Evolutionary conservation across 1,284 basidiomycete genomes (phyloP).

Genomic region (Flammula alnicola): DNA sequence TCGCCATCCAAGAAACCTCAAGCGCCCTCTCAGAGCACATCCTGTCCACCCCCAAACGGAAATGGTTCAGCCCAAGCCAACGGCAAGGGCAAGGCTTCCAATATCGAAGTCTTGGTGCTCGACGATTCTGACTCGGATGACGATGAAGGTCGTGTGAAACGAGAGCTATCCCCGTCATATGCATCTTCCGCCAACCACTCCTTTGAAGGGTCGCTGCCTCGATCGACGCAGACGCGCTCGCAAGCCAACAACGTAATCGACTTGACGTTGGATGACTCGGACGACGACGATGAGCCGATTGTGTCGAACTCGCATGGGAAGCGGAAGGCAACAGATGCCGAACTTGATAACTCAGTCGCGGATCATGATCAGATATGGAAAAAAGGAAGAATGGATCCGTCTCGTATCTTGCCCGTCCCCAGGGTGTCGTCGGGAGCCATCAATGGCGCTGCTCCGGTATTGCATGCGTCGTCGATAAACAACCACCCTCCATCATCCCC

Average conservation of each 20-base stretch:
- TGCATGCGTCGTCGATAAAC: constrained; percentile 19
- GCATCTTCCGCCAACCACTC: constrained; percentile 44
- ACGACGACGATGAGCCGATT: constrained; percentile 58
- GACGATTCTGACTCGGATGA: constrained; percentile 80
- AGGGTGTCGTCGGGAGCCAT: constrained; percentile 9
- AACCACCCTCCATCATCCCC: constrained; percentile 21
- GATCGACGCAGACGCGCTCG: constrained; percentile 29
- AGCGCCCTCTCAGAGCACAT: constrained; percentile 26
- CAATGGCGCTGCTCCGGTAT: constrained; percentile 17
- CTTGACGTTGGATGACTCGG: constrained; percentile 72
- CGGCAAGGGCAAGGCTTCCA: constrained; percentile 48
- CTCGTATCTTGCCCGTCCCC: constrained; percentile 26
- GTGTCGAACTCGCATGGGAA: constrained; percentile 43
- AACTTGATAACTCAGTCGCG: constrained; percentile 51
- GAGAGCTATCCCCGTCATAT: constrained; percentile 68
- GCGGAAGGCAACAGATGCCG: constrained; percentile 59
- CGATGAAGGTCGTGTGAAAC: constrained; percentile 73
- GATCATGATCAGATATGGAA: constrained; percentile 75
- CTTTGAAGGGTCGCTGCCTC: constrained; percentile 32
- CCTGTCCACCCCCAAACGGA: constrained; percentile 38
- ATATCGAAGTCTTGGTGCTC: constrained; percentile 71
- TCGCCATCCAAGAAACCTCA: constrained; percentile 31
- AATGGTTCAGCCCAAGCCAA: constrained; percentile 37
- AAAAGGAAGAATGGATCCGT: constrained; percentile 59
- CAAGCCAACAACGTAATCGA: constrained; percentile 65